Evolutionary conservation across 169 alveolate genomes (phyloP).

Genomic region (Perkinsus marinus): DNA sequence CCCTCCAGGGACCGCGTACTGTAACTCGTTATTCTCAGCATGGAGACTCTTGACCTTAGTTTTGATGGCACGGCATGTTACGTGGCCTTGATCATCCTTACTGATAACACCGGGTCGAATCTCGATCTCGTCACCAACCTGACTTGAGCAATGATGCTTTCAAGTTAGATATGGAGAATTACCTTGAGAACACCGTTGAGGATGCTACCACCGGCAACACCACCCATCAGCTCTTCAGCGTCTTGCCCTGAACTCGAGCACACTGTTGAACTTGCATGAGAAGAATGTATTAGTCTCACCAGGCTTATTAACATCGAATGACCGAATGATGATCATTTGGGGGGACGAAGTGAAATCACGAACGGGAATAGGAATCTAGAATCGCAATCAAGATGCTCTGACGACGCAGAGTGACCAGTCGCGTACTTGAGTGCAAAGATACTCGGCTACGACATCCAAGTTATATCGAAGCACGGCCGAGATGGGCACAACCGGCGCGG

Average conservation of each 20-base stretch:
- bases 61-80: slow-evolving; percentile 54
- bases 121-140: slow-evolving; percentile 92
- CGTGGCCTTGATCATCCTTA: slow-evolving; percentile 68
- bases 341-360: slow-evolving; percentile 95
- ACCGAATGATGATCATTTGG: slow-evolving; percentile 89
- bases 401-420: neutral
- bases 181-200: slow-evolving; percentile 81
- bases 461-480: slow-evolving; percentile 86
- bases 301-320: slow-evolving; percentile 91
- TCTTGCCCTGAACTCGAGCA: slow-evolving; percentile 76
- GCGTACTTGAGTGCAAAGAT: slow-evolving; percentile 54
- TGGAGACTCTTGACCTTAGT: slow-evolving; percentile 55
- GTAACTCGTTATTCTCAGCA: slow-evolving; percentile 92
- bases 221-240: slow-evolving; percentile 90
- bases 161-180: no score
- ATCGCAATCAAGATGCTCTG: slow-evolving; percentile 23
- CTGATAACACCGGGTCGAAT: slow-evolving; percentile 91
- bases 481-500: slow-evolving; percentile 90
- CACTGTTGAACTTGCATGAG: neutral
- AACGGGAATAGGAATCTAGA: slow-evolving; percentile 89
- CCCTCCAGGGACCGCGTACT: slow-evolving; percentile 97
- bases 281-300: neutral
- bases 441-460: slow-evolving; percentile 88
- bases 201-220: slow-evolving; percentile 97
- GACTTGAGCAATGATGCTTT: neutral